Percentiles rank a stretch among this genome's conserved stretches.
Conservation (phyloP, 2,329 filamentous ascomycete species). For the Penicillium psychrosexuale region DNA sequence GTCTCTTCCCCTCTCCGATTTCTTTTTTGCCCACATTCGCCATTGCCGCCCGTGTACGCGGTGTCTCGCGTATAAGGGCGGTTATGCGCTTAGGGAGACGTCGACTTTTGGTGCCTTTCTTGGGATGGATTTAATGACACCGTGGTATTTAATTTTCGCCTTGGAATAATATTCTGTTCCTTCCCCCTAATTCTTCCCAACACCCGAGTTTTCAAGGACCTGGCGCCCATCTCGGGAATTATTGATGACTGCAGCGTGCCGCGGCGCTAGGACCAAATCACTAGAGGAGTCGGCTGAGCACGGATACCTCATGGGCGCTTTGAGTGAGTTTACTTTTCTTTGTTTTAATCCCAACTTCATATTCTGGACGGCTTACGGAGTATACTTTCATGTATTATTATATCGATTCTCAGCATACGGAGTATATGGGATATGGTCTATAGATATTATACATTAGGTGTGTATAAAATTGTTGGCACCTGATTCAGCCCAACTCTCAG, state of each 20-base stretch:
- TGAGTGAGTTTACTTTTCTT: constrained; percentile 2
- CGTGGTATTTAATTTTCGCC: not conserved
- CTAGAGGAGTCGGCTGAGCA: constrained; percentile 8
- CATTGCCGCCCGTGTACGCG: constrained; percentile 8
- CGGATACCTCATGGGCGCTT: constrained; percentile 7
- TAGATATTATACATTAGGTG: not conserved
- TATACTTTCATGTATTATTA: too few relatives aligned
- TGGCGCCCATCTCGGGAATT: constrained; percentile 9
- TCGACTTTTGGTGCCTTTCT: not conserved
- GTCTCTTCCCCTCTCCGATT: not conserved
- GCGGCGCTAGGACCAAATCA: constrained; percentile 11
- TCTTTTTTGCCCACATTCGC: constrained; percentile 3
- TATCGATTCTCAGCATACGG: too few relatives aligned
- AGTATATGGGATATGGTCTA: too few relatives aligned
- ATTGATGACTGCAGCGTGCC: constrained; percentile 15
- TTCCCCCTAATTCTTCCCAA: not conserved
- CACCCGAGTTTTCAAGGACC: not conserved
- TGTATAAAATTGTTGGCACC: not conserved
- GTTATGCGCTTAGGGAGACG: constrained; percentile 7
- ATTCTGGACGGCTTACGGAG: too few relatives aligned
- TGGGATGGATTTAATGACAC: not conserved
- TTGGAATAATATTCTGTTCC: not conserved
- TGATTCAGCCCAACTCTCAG: not conserved
- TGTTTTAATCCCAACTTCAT: not conserved
- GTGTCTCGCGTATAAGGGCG: constrained; percentile 6